These are phyloP conservation scores for Pisolithus albus DNA, from an alignment of 768 basidiomycete species.

Conservation along the genomic window DNA sequence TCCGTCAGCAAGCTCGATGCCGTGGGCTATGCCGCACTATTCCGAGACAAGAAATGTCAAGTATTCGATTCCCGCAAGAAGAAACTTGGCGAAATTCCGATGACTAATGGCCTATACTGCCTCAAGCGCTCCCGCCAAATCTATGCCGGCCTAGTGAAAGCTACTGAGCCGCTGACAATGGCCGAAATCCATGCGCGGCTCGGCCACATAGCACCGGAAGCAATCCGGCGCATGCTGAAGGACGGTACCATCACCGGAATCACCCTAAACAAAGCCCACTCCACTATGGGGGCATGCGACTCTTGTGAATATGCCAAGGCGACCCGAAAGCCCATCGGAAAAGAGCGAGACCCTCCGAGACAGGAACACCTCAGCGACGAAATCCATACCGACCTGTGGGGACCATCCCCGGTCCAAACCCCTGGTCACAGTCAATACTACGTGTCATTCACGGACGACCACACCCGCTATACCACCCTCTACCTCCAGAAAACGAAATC, in stretches of 20 bases:
- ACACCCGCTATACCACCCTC: background rate
- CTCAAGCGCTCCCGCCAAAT: background rate
- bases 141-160: background rate
- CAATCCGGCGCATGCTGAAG: slow-evolving; percentile 4
- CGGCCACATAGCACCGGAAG: background rate
- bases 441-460: slow-evolving; percentile 7
- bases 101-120: background rate
- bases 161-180: background rate
- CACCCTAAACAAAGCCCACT: background rate
- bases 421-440: slow-evolving; percentile 12
- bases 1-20: slow-evolving; percentile 9
- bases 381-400: slow-evolving; percentile 37
- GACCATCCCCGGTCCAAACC: slow-evolving; percentile 30
- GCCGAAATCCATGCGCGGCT: slow-evolving; percentile 1
- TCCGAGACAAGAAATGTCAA: background rate
- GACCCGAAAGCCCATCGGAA: slow-evolving; percentile 4
- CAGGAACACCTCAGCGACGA: slow-evolving; percentile 1
- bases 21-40: slow-evolving; percentile 3
- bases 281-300: slow-evolving; percentile 6
- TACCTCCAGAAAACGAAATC: slow-evolving; percentile 3
- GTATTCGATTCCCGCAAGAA: background rate
- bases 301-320: slow-evolving; percentile 10
- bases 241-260: slow-evolving; percentile 2
- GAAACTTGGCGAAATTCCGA: background rate
- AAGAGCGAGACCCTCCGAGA: background rate